Conservation (phyloP, 371 early-diverging fungal genomes). For the Syncephalastrum sp. region DNA sequence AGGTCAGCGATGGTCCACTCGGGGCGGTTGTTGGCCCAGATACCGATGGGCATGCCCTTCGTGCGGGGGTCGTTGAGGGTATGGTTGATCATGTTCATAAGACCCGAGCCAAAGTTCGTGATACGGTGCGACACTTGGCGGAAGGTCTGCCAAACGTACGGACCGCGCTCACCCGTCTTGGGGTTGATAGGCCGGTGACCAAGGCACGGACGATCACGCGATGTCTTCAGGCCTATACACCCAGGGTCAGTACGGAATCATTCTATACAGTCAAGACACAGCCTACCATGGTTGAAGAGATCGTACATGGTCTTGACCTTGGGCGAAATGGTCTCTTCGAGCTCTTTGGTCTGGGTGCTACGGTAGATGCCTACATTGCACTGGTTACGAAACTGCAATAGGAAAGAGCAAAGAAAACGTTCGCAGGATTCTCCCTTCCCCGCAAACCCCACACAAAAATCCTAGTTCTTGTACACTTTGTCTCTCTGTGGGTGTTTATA, state of each 20-base stretch:
- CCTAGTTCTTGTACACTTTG: background rate
- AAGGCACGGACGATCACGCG: conserved; percentile 39
- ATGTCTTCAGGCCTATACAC: conserved; percentile 19
- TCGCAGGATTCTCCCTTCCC: background rate
- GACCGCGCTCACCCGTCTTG: conserved; percentile 52
- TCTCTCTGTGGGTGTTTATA: background rate
- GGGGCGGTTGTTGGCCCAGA: conserved; percentile 79
- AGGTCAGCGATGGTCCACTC: conserved; percentile 89
- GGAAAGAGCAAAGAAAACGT: conserved; percentile 2
- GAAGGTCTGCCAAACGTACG: conserved; percentile 78
- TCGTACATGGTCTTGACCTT: conserved; percentile 46
- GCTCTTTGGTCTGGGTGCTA: conserved; percentile 23
- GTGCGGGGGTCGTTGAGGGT: conserved; percentile 23
- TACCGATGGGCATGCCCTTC: conserved; percentile 47
- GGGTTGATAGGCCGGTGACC: conserved; percentile 53
- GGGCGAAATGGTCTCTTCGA: conserved; percentile 29
- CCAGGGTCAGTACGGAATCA: background rate
- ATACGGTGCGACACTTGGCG: conserved; percentile 61
- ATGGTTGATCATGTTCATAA: conserved; percentile 44
- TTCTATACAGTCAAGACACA: background rate
- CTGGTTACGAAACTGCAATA: background rate
- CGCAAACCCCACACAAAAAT: conserved; percentile 1
- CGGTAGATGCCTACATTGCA: conserved; percentile 34
- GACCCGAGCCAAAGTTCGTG: conserved; percentile 62
- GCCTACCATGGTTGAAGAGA: conserved; percentile 37